phyloP scores from a whole-genome alignment of 805 yeast genomes.

The Brettanomyces sp. region DNA sequence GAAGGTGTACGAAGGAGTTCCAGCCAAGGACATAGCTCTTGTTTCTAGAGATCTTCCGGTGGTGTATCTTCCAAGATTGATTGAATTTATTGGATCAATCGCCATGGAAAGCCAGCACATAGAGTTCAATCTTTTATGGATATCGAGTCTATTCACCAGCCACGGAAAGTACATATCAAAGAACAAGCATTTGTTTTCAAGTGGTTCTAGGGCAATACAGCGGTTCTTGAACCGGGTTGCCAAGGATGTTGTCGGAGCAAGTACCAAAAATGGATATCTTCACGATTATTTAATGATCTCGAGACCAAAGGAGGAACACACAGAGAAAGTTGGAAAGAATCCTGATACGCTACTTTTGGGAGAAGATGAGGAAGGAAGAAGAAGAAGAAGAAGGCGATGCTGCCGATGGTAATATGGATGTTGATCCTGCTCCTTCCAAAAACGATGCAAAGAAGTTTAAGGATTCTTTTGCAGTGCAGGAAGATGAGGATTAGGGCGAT shows the following conservation, averaged over 20 bases:
- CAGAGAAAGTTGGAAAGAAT: slow-evolving; percentile 18
- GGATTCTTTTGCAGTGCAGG: slow-evolving; percentile 17
- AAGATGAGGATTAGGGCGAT: neutral
- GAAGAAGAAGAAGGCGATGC: slow-evolving; percentile 23
- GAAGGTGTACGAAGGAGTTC: slow-evolving; percentile 64
- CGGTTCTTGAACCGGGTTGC: slow-evolving; percentile 67
- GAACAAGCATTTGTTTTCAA: slow-evolving; percentile 53
- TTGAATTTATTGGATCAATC: slow-evolving; percentile 61
- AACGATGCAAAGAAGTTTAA: slow-evolving; percentile 20
- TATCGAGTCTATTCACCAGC: slow-evolving; percentile 50
- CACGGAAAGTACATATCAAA: slow-evolving; percentile 71
- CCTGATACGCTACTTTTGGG: slow-evolving; percentile 22
- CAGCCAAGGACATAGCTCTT: slow-evolving; percentile 58
- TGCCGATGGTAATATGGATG: slow-evolving; percentile 17
- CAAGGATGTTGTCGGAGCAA: slow-evolving; percentile 55
- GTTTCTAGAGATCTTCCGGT: slow-evolving; percentile 64
- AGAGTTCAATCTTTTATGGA: slow-evolving; percentile 80
- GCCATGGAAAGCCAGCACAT: slow-evolving; percentile 69
- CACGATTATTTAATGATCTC: slow-evolving; percentile 33
- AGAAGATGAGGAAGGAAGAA: slow-evolving; percentile 19
- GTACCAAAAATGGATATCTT: slow-evolving; percentile 45
- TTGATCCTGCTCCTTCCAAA: slow-evolving; percentile 26
- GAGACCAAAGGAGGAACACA: slow-evolving; percentile 17
- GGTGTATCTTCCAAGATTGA: slow-evolving; percentile 60
- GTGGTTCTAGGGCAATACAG: slow-evolving; percentile 60